Evolutionary conservation across 768 basidiomycete species (phyloP).

Genomic region (Gymnopilus dilepis): DNA sequence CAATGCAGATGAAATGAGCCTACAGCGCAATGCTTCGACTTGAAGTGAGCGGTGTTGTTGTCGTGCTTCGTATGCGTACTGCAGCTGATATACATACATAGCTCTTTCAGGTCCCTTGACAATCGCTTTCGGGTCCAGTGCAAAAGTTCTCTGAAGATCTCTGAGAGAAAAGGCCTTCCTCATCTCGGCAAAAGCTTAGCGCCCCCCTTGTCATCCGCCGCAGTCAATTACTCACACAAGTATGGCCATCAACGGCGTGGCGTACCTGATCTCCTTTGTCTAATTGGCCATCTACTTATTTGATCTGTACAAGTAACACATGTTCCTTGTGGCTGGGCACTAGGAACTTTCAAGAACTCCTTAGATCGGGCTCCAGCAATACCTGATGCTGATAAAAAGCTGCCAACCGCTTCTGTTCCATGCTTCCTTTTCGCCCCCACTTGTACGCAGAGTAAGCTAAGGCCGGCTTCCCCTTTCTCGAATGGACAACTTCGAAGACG

Average conservation of each 20-base stretch:
- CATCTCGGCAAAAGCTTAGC: conserved; percentile 27
- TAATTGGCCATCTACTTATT: conserved; percentile 33
- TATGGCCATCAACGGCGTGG: conserved; percentile 31
- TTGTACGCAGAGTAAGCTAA: too few relatives aligned
- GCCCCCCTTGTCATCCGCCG: conserved; percentile 31
- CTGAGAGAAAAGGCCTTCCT: conserved; percentile 15
- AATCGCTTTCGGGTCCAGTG: conserved; percentile 11
- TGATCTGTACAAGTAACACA: conserved; percentile 33
- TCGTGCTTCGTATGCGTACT: conserved; percentile 13
- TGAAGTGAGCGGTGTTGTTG: conserved; percentile 21
- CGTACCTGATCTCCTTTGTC: conserved; percentile 44
- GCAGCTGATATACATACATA: conserved; percentile 30
- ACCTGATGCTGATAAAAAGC: conserved; percentile 33
- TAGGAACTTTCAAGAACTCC: conserved; percentile 33
- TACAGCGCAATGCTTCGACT: conserved; percentile 12
- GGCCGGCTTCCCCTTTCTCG: background rate
- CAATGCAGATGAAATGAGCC: conserved; percentile 7
- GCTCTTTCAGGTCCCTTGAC: conserved; percentile 17
- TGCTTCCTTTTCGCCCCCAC: conserved; percentile 25
- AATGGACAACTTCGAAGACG: background rate
- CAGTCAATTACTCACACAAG: conserved; percentile 23
- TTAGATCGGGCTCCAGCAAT: conserved; percentile 21
- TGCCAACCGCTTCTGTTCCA: conserved; percentile 17
- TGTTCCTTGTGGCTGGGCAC: conserved; percentile 36
- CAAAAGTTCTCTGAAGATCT: conserved; percentile 20